These are phyloP conservation scores for Claviceps purpurea DNA, from an alignment of 2,329 filamentous ascomycete genomes.

Conservation along the genomic window DNA sequence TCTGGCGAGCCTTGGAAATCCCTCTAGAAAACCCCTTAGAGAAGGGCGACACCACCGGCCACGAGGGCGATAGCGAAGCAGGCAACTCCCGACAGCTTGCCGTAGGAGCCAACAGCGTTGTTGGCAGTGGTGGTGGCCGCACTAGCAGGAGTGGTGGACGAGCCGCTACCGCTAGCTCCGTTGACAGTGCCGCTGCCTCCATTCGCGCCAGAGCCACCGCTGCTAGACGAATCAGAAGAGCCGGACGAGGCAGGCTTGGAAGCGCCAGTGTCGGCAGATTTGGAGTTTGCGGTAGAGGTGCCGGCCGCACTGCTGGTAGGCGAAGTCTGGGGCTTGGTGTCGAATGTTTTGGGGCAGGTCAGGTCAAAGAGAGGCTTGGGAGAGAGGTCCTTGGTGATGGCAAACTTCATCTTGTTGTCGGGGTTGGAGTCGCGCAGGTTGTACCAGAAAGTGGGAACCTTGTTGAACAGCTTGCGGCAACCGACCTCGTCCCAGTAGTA, in stretches of 20 bases:
- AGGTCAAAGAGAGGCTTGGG: conserved; percentile 39
- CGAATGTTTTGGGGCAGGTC: conserved; percentile 33
- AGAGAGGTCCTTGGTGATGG: conserved; percentile 38
- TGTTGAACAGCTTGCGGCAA: conserved; percentile 43
- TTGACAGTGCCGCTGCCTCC: conserved; percentile 1
- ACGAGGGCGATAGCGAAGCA: conserved; percentile 8
- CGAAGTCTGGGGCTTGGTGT: conserved; percentile 16
- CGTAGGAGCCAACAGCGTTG: conserved; percentile 1
- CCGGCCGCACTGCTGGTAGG: conserved; percentile 1
- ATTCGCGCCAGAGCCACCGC: background rate
- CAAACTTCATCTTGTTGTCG: conserved; percentile 44
- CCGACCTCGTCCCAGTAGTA: conserved; percentile 50
- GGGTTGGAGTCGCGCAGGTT: conserved; percentile 47
- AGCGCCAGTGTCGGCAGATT: conserved; percentile 3
- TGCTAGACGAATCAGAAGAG: conserved; percentile 3
- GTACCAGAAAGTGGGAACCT: conserved; percentile 48
- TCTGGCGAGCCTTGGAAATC: background rate
- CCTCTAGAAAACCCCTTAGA: conserved; percentile 3
- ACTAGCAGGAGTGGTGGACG: background rate
- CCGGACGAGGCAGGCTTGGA: conserved; percentile 1
- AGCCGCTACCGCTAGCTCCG: background rate
- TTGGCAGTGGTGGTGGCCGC: background rate
- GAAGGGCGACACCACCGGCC: conserved; percentile 6
- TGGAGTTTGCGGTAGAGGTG: conserved; percentile 3
- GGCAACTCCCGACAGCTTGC: conserved; percentile 8